These are phyloP conservation scores for Cyphellophora attinorum DNA, from an alignment of 2,329 filamentous ascomycete species.

Conservation along the genomic window DNA sequence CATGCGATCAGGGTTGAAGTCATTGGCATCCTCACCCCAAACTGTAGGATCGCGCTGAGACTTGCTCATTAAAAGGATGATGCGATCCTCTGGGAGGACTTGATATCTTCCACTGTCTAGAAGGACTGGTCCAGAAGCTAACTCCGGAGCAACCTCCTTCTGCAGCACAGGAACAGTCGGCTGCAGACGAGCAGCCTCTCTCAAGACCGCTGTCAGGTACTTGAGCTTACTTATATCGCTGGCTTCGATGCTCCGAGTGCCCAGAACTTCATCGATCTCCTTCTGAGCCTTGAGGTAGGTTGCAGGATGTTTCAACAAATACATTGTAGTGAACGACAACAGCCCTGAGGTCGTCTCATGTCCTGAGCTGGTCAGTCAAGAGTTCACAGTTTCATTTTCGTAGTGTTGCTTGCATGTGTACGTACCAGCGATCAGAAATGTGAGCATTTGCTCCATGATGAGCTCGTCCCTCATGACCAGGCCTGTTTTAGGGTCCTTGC, in stretches of 20 bases:
- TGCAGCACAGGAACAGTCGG: conserved; percentile 53
- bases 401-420: no score
- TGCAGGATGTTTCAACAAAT: conserved; percentile 54
- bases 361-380: no score
- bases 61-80: no score
- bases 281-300: conserved; percentile 52
- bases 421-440: conserved; percentile 48
- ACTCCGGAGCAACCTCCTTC: no score
- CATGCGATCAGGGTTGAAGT: conserved; percentile 65
- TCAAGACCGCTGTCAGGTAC: conserved; percentile 56
- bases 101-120: no score
- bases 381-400: no score
- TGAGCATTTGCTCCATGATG: conserved; percentile 59
- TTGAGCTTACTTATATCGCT: conserved; percentile 53
- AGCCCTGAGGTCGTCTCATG: conserved; percentile 64
- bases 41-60: conserved; percentile 52
- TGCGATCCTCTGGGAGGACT: no score
- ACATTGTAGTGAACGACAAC: conserved; percentile 56
- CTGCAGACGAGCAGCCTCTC: conserved; percentile 55
- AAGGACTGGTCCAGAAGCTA: no score
- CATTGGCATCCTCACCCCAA: conserved; percentile 54
- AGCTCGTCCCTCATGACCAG: conserved; percentile 48
- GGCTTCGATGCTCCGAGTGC: conserved; percentile 40
- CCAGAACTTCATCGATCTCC: conserved; percentile 58
- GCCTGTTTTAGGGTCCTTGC: conserved; percentile 53